Evolutionary conservation across 2,329 filamentous ascomycete species (phyloP).

Genomic region (Penicillium griseofulvum): DNA sequence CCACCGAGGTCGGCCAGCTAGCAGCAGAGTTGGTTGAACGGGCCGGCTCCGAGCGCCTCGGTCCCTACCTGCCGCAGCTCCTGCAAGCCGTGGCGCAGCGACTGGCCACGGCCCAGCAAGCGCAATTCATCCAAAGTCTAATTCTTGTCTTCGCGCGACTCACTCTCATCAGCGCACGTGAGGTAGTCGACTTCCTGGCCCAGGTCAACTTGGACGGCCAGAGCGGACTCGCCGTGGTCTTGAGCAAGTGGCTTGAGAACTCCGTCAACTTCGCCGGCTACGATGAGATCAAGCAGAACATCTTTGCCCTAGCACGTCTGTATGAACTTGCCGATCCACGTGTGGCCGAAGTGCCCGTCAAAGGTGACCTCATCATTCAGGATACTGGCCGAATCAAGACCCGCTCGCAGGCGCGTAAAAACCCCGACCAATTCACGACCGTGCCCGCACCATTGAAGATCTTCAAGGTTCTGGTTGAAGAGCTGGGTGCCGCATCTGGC

Average conservation of each 20-base stretch:
- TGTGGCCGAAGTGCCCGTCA: conserved; percentile 75
- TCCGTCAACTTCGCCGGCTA: conserved; percentile 97
- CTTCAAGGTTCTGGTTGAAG: conserved; percentile 89
- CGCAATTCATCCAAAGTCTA: conserved; percentile 90
- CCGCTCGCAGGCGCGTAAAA: conserved; percentile 80
- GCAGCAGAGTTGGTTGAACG: conserved; percentile 95
- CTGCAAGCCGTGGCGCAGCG: conserved; percentile 84
- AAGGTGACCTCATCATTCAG: conserved; percentile 83
- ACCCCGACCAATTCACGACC: conserved; percentile 85
- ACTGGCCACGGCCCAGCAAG: conserved; percentile 75
- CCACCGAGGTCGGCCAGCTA: conserved; percentile 91
- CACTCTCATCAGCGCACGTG: conserved; percentile 76
- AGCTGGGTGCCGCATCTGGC: conserved; percentile 78
- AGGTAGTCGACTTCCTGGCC: conserved; percentile 88
- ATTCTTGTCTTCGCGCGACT: conserved; percentile 93
- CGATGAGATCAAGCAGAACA: conserved; percentile 94
- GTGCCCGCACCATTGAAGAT: conserved; percentile 91
- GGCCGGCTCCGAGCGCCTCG: conserved; percentile 84
- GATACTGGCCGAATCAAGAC: conserved; percentile 86
- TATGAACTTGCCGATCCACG: conserved; percentile 83
- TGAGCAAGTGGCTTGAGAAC: conserved; percentile 96
- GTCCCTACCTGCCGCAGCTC: conserved; percentile 84
- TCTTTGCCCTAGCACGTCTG: conserved; percentile 88
- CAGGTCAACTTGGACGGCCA: conserved; percentile 72
- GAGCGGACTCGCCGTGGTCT: conserved; percentile 82